Base-by-base conservation (phyloP, 345 rosid species). In the Mangifera indica region DNA sequence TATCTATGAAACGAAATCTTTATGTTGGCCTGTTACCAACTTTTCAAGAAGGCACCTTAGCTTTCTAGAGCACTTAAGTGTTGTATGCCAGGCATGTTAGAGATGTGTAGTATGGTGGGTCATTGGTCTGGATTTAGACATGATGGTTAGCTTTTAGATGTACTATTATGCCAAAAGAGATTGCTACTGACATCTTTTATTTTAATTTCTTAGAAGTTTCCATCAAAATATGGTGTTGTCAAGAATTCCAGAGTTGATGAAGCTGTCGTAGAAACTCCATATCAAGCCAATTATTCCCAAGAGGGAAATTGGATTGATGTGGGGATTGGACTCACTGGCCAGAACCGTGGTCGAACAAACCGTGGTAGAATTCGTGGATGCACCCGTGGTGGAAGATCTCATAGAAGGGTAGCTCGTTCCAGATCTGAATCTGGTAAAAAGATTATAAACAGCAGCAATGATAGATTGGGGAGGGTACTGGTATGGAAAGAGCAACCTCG, bases 221-320 rank as follows among this genome's bases (percentile, higher is more conserved):
- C 85, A 37, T 70, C 76, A 26, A 84, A 80, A 79, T 60, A 71
- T 63, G 70, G 78, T 61, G 76, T 71, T 53, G 60, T 54, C 63
- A 88, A 81, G 69, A 84, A 77, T 57, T 64, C 67, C 17, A 78
- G 77, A 58, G 83, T 77, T 64, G 49, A 65, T 46, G 83, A 77
- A 22, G 73, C 66, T 2, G n/a, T n/a, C n/a, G 22, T 71, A 13
- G 78, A 66, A 66, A 77, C 83, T 67, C 78, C 80, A 18, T 40
- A 60, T 66, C 80, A 68, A 72, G 74, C 72, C 59, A 76, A 73
- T 37, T 82, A 79, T 64, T 69, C 51, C 46, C 85, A 77, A 71
- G 92, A 88, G 67, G 89, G 82, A 32, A 88, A 77, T 54, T 79
- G 88, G 90, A 78, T 64, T 10, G 87, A 78, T 66, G 61, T 75